phyloP scores from a whole-genome alignment of 441 rosid genomes.

The Brassica balearica region DNA sequence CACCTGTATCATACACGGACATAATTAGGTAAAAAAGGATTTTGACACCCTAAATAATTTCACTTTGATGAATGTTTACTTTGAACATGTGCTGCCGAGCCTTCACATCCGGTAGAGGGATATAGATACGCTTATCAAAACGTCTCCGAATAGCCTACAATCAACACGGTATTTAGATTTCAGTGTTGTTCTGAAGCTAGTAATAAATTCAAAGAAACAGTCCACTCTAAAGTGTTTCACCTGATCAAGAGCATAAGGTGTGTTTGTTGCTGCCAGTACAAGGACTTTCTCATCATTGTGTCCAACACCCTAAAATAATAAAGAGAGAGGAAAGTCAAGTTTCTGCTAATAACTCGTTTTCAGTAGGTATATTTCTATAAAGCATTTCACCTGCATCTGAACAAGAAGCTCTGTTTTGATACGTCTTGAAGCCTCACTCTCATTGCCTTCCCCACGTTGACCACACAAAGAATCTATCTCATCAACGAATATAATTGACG shows the following conservation, averaged over 20 bases:
- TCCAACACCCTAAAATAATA: conserved; percentile 99
- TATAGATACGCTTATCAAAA: conserved; percentile 94
- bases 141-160: conserved; percentile 89
- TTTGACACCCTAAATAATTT: not conserved
- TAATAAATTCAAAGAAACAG: conserved; percentile 30
- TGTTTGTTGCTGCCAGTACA: conserved; percentile 94
- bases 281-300: conserved; percentile 89
- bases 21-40: conserved; percentile 1
- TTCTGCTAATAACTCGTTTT: not conserved
- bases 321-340: conserved; percentile 22
- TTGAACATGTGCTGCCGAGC: conserved; percentile 97
- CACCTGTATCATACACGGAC: conserved; percentile 53
- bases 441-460: conserved; percentile 94
- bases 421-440: conserved; percentile 97
- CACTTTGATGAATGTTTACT: conserved; percentile 45
- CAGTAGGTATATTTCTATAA: not conserved
- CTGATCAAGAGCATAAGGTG: conserved; percentile 96
- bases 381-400: conserved; percentile 87
- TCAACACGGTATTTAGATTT: conserved; percentile 42
- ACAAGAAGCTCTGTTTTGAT: conserved; percentile 97
- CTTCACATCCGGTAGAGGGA: conserved; percentile 91
- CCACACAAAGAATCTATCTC: conserved; percentile 97
- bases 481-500: conserved; percentile 87
- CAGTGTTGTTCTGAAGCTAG: conserved; percentile 13
- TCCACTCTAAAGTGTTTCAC: conserved; percentile 43